A percentile compares a stretch with the other conserved stretches of the same genome.
These are phyloP conservation scores for Didymella glomerata DNA, from an alignment of 2,329 filamentous ascomycete genomes.

Conservation along the genomic window DNA sequence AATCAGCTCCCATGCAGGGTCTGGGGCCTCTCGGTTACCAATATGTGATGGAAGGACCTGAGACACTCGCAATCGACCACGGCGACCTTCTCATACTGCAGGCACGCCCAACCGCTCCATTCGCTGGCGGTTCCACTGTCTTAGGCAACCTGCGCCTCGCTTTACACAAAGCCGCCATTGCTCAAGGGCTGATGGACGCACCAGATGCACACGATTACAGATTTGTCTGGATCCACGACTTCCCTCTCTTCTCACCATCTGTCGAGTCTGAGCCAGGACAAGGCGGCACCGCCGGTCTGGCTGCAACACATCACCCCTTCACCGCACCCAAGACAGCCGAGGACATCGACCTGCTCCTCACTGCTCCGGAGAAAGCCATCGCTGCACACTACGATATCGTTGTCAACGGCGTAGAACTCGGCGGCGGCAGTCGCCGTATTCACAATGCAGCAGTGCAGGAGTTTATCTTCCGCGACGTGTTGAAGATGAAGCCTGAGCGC, in stretches of 20 bases:
- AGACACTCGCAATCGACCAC: constrained; percentile 60
- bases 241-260: constrained; percentile 86
- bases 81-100: constrained; percentile 86
- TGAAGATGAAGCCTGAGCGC: constrained; percentile 76
- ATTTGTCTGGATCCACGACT: constrained; percentile 88
- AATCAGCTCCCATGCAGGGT: constrained; percentile 75
- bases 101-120: constrained; percentile 72
- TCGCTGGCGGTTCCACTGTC: constrained; percentile 75
- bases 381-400: constrained; percentile 97
- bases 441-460: constrained; percentile 85
- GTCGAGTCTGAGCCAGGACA: constrained; percentile 76
- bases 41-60: constrained; percentile 66
- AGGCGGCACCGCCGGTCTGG: constrained; percentile 80
- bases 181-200: constrained; percentile 64
- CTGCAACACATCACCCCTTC: constrained; percentile 94
- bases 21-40: constrained; percentile 81
- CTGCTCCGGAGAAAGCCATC: constrained; percentile 73
- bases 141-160: constrained; percentile 77
- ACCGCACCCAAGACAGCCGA: constrained; percentile 78
- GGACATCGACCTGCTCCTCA: constrained; percentile 78
- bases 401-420: constrained; percentile 92
- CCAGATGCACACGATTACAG: constrained; percentile 62
- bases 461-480: constrained; percentile 81
- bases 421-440: constrained; percentile 91
- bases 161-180: constrained; percentile 73